Evolutionary conservation across 2,329 filamentous ascomycete genomes (phyloP).

Genomic region (Aureobasidium sp.): DNA sequence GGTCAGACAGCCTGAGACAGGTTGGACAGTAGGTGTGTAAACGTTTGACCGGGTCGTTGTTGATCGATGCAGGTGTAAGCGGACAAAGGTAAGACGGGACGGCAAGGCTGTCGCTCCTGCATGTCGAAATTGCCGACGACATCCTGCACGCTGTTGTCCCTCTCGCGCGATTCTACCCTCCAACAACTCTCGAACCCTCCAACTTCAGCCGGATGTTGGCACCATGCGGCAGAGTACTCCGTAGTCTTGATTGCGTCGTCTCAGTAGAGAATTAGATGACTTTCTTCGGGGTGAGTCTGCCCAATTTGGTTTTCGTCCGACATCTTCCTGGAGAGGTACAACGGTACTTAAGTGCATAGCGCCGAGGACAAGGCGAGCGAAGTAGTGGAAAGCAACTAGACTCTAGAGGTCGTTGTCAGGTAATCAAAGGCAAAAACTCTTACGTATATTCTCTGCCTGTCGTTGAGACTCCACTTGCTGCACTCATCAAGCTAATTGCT

Average conservation of each 20-base stretch:
- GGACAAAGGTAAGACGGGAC: neutral
- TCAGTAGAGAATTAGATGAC: neutral
- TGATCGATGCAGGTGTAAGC: neutral
- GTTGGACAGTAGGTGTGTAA: neutral
- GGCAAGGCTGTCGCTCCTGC: neutral
- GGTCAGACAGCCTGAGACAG: neutral
- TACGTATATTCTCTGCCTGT: neutral
- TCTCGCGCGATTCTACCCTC: neutral
- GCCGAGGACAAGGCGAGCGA: slow-evolving; percentile 6
- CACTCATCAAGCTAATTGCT: neutral
- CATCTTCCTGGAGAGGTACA: neutral
- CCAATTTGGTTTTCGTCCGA: neutral
- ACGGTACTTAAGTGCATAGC: neutral
- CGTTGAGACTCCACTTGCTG: slow-evolving; percentile 1
- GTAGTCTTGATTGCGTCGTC: neutral
- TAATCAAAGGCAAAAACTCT: slow-evolving; percentile 6
- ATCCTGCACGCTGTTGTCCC: neutral
- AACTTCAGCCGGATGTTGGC: too few species aligned
- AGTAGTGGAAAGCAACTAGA: neutral
- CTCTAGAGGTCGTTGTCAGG: neutral
- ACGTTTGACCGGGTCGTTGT: neutral
- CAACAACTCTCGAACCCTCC: too few species aligned
- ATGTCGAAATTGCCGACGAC: neutral
- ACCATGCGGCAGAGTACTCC: neutral
- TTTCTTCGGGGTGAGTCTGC: neutral